A percentile compares a stretch with the other conserved stretches of the same genome.
Evolutionary conservation across 495 filamentous ascomycete species (phyloP).

Genomic region (Ramalina intermedia): DNA sequence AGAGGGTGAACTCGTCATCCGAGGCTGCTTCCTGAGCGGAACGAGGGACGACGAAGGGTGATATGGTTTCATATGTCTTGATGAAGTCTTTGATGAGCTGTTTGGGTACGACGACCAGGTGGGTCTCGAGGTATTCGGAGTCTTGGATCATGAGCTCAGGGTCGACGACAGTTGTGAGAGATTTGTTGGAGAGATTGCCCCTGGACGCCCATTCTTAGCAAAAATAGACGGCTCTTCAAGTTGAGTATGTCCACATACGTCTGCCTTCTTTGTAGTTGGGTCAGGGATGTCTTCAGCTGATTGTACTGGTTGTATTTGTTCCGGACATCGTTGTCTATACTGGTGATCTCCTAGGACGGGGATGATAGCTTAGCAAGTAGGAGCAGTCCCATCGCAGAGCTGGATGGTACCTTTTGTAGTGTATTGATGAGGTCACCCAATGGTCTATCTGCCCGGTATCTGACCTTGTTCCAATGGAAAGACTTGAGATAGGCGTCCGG

Average conservation of each 20-base stretch:
- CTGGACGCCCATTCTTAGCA: constrained; percentile 28
- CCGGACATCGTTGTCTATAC: constrained; percentile 89
- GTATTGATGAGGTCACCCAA: constrained; percentile 72
- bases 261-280: constrained; percentile 69
- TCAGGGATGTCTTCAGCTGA: constrained; percentile 65
- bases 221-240: not conserved
- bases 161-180: constrained; percentile 73
- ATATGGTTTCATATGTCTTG: constrained; percentile 72
- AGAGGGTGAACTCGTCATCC: constrained; percentile 80
- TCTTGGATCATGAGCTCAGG: constrained; percentile 65
- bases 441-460: constrained; percentile 84
- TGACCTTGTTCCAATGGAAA: constrained; percentile 92
- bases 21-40: constrained; percentile 61
- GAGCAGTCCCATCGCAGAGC: not conserved
- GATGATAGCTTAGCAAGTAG: not conserved
- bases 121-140: constrained; percentile 93
- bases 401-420: constrained; percentile 56
- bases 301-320: constrained; percentile 88
- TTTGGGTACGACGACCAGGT: constrained; percentile 75
- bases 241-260: constrained; percentile 37
- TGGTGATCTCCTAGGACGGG: constrained; percentile 56
- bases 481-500: constrained; percentile 81
- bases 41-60: constrained; percentile 78
- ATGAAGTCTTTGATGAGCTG: constrained; percentile 72
- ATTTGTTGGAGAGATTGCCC: constrained; percentile 88